Evolutionary conservation across 1,139 yeast genomes (phyloP).

Genomic region (Spencermartinsiella ligniputridi): DNA sequence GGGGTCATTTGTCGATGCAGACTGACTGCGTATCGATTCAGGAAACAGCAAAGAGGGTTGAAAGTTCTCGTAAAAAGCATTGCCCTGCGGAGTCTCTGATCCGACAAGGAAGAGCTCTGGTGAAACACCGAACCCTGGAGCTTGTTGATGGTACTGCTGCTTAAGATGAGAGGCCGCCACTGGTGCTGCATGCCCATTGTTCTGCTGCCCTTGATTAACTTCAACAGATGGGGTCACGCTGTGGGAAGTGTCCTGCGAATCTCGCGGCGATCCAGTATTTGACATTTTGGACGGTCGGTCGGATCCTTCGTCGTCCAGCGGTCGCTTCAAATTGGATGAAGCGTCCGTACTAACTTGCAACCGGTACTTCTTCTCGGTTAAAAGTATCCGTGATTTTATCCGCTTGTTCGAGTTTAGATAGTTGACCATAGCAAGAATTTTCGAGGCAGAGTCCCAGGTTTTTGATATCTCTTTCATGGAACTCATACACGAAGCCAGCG

Average conservation of each 20-base stretch:
- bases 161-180: constrained; percentile 5
- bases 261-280: neutral
- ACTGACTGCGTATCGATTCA: constrained; percentile 20
- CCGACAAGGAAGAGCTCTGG: constrained; percentile 36
- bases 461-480: constrained; percentile 52
- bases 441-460: constrained; percentile 39
- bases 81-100: constrained; percentile 28
- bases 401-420: constrained; percentile 27
- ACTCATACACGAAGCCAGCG: constrained; percentile 48
- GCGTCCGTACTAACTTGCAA: neutral
- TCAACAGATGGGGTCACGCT: neutral
- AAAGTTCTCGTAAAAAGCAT: constrained; percentile 30
- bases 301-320: constrained; percentile 5
- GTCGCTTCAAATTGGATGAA: constrained; percentile 2
- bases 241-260: neutral
- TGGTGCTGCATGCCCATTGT: neutral
- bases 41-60: constrained; percentile 39
- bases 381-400: constrained; percentile 28
- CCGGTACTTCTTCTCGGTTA: constrained; percentile 22
- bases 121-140: constrained; percentile 9
- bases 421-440: constrained; percentile 33
- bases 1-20: constrained; percentile 1
- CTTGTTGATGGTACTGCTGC: constrained; percentile 5
- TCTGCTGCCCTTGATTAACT: neutral
- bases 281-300: neutral